Percentiles rank a stretch among this genome's conserved stretches.
phyloP scores from a whole-genome alignment of 495 filamentous ascomycete species.

The Penicillium mononematosum region DNA sequence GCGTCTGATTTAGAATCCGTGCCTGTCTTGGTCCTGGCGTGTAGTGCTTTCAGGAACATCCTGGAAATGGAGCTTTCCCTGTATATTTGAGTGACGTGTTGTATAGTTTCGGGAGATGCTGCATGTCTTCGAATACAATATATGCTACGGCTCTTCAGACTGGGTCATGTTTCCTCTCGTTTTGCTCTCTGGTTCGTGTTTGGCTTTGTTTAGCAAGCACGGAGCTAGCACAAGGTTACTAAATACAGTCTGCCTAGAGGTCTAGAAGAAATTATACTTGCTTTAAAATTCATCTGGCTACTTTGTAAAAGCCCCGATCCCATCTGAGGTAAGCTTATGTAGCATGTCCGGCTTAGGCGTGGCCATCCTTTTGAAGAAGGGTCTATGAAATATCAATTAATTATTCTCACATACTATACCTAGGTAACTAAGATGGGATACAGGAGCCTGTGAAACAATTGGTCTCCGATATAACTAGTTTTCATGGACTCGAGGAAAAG shows the following conservation, averaged over 20 bases:
- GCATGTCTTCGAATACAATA: not conserved
- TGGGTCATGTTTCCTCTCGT: not conserved
- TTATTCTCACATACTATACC: not conserved
- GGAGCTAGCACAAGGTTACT: not conserved
- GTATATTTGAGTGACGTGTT: not conserved
- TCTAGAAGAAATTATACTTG: not conserved
- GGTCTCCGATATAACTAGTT: not conserved
- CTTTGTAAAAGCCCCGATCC: not conserved
- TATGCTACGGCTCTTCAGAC: not conserved
- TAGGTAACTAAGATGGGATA: not conserved
- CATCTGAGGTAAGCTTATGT: conserved; percentile 1
- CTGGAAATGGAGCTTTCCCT: no score
- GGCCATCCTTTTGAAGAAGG: not conserved
- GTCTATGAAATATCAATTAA: not conserved
- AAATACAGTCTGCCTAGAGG: not conserved
- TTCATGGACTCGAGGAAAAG: not conserved
- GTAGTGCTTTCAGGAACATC: not conserved
- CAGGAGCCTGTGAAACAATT: not conserved
- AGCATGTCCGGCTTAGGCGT: not conserved
- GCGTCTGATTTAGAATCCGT: conserved; percentile 2
- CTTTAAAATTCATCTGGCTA: conserved; percentile 1
- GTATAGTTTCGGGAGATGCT: not conserved
- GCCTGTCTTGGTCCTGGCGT: not conserved
- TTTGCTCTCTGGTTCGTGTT: not conserved
- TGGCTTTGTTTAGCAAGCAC: not conserved